Evolutionary conservation across 1,284 basidiomycete species (phyloP).

Genomic region (Tylopilus orsonianus): DNA sequence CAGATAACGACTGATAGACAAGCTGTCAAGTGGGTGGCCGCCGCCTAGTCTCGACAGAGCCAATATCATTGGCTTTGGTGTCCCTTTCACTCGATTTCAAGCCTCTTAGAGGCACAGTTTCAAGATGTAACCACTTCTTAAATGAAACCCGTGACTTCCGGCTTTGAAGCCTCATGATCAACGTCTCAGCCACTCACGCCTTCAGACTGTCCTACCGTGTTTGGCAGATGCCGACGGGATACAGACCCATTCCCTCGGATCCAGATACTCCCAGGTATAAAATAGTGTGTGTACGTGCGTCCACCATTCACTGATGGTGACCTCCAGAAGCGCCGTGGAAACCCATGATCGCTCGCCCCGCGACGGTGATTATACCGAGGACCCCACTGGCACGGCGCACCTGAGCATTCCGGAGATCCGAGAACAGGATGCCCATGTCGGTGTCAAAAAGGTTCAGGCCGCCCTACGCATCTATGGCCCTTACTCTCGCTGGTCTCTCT

Average conservation of each 20-base stretch:
- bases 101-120: too few species aligned
- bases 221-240: constrained; percentile 12
- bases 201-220: background rate
- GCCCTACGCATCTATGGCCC: constrained; percentile 52
- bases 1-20: constrained; percentile 14
- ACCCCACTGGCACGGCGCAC: background rate
- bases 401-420: too few species aligned
- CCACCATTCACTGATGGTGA: constrained; percentile 6
- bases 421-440: constrained; percentile 39
- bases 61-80: too few species aligned
- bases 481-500: constrained; percentile 61
- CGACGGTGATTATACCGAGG: background rate
- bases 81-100: too few species aligned
- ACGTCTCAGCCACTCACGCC: too few species aligned
- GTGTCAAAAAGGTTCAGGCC: constrained; percentile 53
- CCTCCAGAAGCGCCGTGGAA: constrained; percentile 3
- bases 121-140: too few species aligned
- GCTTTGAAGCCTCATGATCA: too few species aligned
- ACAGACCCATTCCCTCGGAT: constrained; percentile 14
- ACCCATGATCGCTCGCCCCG: background rate
- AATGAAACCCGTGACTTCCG: too few species aligned
- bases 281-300: too few species aligned
- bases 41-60: too few species aligned
- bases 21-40: too few species aligned
- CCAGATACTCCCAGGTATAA: constrained; percentile 23